Evolutionary conservation across 2,329 filamentous ascomycete genomes (phyloP).

Genomic region (Fusarium nodosum): DNA sequence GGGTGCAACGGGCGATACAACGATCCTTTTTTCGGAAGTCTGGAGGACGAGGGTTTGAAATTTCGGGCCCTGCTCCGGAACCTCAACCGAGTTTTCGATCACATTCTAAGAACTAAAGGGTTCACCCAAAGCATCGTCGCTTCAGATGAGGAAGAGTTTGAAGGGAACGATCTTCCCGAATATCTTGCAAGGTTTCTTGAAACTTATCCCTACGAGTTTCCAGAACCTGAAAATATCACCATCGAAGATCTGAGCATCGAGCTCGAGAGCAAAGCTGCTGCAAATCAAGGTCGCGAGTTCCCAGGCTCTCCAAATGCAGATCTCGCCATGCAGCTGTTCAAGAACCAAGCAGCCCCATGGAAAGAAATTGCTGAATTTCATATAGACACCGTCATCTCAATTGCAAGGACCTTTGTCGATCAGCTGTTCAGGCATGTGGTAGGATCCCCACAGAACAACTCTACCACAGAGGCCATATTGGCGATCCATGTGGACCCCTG

Average conservation of each 20-base stretch:
- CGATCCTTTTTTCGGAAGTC: constrained; percentile 56
- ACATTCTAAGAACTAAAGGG: constrained; percentile 48
- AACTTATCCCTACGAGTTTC: constrained; percentile 49
- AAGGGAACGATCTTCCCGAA: constrained; percentile 26
- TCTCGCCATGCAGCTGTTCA: constrained; percentile 58
- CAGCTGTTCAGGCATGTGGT: constrained; percentile 53
- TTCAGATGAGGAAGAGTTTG: not conserved
- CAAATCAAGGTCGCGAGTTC: constrained; percentile 58
- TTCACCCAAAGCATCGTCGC: constrained; percentile 35
- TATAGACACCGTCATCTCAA: constrained; percentile 49
- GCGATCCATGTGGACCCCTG: constrained; percentile 50
- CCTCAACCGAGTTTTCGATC: constrained; percentile 51
- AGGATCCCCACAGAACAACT: constrained; percentile 33
- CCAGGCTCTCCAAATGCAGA: constrained; percentile 56
- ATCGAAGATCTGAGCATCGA: constrained; percentile 40
- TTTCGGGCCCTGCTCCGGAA: constrained; percentile 52
- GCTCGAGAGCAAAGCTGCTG: constrained; percentile 39
- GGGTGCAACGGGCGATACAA: constrained; percentile 51
- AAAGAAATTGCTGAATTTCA: constrained; percentile 55
- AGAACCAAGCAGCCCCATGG: constrained; percentile 57
- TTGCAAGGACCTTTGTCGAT: constrained; percentile 56
- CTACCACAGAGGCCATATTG: constrained; percentile 45
- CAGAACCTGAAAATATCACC: constrained; percentile 45
- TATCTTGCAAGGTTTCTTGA: constrained; percentile 51
- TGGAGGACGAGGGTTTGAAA: constrained; percentile 39